Percentiles rank a stretch among this genome's conserved stretches.
Evolutionary conservation across 805 yeast genomes (phyloP).

Genomic region (Osmozyma mogii): DNA sequence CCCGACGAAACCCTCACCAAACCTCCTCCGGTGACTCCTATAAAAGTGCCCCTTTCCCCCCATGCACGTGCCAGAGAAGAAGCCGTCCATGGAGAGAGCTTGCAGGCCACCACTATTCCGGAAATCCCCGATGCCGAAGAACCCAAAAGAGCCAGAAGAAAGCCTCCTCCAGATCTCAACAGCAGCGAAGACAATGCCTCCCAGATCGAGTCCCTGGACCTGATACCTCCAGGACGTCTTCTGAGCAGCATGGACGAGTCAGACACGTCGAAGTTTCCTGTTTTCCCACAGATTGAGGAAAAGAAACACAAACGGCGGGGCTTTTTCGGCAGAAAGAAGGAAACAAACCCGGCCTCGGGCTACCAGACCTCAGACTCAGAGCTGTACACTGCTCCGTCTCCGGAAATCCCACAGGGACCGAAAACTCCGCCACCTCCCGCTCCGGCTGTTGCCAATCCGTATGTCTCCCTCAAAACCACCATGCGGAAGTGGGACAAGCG

Average conservation of each 20-base stretch:
- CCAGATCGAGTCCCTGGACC: too few species aligned
- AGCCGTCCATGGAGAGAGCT: constrained; percentile 14
- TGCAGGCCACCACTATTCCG: constrained; percentile 6
- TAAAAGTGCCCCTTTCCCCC: constrained; percentile 21
- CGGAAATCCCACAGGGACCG: too few species aligned
- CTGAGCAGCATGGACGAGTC: too few species aligned
- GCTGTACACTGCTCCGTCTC: too few species aligned
- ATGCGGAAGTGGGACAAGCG: constrained; percentile 37
- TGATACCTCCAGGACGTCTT: too few species aligned
- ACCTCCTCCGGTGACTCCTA: too few species aligned
- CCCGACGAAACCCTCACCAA: too few species aligned
- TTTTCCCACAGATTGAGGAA: constrained; percentile 23
- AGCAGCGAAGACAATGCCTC: constrained; percentile 2
- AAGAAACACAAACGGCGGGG: constrained; percentile 6
- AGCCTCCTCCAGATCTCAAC: constrained; percentile 9
- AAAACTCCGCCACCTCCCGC: too few species aligned
- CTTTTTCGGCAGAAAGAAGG: constrained; percentile 7
- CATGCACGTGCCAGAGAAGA: constrained; percentile 20
- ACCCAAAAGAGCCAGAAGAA: constrained; percentile 5
- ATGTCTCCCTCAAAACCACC: constrained; percentile 47
- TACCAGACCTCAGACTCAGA: constrained; percentile 9
- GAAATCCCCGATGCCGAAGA: constrained; percentile 8
- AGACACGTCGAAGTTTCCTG: constrained; percentile 30
- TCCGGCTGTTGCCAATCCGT: too few species aligned
- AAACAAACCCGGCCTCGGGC: constrained; percentile 4